Conservation (phyloP, 75 land plant species). For the Selaginella moellendorffii region DNA sequence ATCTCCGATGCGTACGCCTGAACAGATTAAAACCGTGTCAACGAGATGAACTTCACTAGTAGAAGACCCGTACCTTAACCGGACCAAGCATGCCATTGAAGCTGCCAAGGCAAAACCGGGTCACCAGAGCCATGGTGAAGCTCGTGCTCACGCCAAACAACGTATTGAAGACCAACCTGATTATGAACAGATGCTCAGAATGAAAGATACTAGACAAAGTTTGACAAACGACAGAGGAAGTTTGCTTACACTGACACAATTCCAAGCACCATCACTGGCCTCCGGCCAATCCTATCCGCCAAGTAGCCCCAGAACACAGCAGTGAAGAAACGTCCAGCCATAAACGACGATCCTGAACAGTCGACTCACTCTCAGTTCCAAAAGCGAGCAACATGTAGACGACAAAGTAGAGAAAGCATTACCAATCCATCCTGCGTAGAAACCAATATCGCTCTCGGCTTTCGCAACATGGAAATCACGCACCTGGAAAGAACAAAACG, state of each 20-base stretch:
- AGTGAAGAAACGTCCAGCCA: neutral
- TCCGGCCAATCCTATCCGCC: neutral
- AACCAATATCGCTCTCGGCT: conserved; percentile 42
- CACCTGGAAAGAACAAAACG: conserved; percentile 25
- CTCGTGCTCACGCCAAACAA: neutral
- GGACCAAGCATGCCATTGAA: conserved; percentile 18
- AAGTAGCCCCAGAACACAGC: neutral
- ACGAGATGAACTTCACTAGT: neutral
- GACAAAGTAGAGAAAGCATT: too few species aligned
- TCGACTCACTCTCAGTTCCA: too few species aligned
- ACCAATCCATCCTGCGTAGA: conserved; percentile 59
- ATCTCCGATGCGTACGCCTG: neutral
- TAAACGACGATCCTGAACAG: conserved; percentile 2
- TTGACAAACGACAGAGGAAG: neutral
- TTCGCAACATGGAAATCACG: conserved; percentile 45
- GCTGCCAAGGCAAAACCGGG: conserved; percentile 3
- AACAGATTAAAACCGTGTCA: neutral
- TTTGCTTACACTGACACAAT: neutral
- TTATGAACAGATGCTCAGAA: neutral
- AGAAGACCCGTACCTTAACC: neutral
- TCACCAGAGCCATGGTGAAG: neutral
- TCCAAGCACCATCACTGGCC: neutral
- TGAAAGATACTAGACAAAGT: neutral
- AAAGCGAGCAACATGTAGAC: too few species aligned
- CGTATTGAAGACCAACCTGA: neutral